phyloP scores from a whole-genome alignment of 1,284 basidiomycete genomes.

The Marasmius oreades region DNA sequence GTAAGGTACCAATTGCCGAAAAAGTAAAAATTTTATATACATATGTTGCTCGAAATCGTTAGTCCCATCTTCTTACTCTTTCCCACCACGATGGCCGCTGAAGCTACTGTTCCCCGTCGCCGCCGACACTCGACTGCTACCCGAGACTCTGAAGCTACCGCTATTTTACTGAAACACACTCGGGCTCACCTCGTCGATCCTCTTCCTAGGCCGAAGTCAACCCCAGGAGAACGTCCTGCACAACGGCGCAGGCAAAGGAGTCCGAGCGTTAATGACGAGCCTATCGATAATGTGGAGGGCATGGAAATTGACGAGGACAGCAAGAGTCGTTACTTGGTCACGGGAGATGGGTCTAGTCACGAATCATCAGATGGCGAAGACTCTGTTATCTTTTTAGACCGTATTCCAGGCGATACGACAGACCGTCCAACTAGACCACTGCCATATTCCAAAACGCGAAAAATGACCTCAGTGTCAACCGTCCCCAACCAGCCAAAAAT shows the following conservation, averaged over 20 bases:
- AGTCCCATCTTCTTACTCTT: background rate
- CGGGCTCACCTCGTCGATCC: conserved; percentile 21
- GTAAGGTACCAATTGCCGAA: background rate
- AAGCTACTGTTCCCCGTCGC: conserved; percentile 13
- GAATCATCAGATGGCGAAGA: background rate
- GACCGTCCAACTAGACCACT: conserved; percentile 43
- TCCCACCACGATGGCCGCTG: background rate
- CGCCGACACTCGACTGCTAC: conserved; percentile 11
- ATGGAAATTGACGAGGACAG: conserved; percentile 22
- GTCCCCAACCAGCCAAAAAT: background rate
- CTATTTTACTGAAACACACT: conserved; percentile 3
- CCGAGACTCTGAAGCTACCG: conserved; percentile 8
- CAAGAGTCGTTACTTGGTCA: conserved; percentile 16
- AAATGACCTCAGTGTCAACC: conserved; percentile 28
- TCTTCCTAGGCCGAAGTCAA: conserved; percentile 39
- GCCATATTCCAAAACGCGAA: conserved; percentile 44
- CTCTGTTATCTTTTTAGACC: background rate
- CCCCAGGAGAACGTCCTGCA: conserved; percentile 38
- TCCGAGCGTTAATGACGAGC: conserved; percentile 26
- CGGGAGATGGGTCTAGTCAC: conserved; percentile 20
- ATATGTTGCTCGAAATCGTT: background rate
- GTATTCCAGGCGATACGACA: background rate
- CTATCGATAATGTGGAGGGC: conserved; percentile 27
- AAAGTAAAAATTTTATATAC: background rate
- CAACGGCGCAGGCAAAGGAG: conserved; percentile 37